A percentile compares a stretch with the other conserved stretches of the same genome.
Evolutionary conservation across 2,329 filamentous ascomycete genomes (phyloP).

Genomic region (Colletotrichum siamense): DNA sequence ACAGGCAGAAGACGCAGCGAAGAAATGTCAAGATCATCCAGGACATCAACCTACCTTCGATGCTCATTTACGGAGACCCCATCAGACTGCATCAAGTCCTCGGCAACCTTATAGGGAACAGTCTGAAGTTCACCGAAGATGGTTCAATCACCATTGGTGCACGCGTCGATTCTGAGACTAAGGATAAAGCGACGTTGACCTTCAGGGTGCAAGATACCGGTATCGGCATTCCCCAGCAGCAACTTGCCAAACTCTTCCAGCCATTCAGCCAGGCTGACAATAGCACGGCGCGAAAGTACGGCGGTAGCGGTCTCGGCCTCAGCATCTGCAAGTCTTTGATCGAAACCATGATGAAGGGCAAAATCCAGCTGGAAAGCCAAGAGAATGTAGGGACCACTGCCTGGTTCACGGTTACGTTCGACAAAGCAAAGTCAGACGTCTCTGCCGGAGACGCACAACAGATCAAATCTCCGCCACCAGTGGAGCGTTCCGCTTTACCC

Average conservation of each 20-base stretch:
- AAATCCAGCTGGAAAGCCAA: slow-evolving; percentile 80
- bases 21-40: slow-evolving; percentile 69
- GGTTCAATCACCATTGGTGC: slow-evolving; percentile 87
- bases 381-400: slow-evolving; percentile 73
- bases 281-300: slow-evolving; percentile 88
- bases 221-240: slow-evolving; percentile 85
- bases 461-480: slow-evolving; percentile 38
- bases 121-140: slow-evolving; percentile 89
- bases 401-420: slow-evolving; percentile 85
- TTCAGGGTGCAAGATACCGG: slow-evolving; percentile 91
- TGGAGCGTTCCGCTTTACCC: slow-evolving; percentile 36
- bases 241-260: slow-evolving; percentile 85
- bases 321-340: slow-evolving; percentile 96
- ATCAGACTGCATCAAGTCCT: slow-evolving; percentile 72
- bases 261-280: slow-evolving; percentile 94
- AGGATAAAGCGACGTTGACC: slow-evolving; percentile 74
- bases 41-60: slow-evolving; percentile 76
- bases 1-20: slow-evolving; percentile 66
- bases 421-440: slow-evolving; percentile 73
- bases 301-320: slow-evolving; percentile 87
- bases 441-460: slow-evolving; percentile 60
- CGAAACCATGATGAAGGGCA: slow-evolving; percentile 88
- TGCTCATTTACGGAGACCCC: slow-evolving; percentile 72
- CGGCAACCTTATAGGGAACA: slow-evolving; percentile 89
- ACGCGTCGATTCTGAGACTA: slow-evolving; percentile 72